Evolutionary conservation across 1,284 basidiomycete genomes (phyloP), one percentile per base, ranked within the genome.

Genomic region (Fomitiporia mediterranea): DNA sequence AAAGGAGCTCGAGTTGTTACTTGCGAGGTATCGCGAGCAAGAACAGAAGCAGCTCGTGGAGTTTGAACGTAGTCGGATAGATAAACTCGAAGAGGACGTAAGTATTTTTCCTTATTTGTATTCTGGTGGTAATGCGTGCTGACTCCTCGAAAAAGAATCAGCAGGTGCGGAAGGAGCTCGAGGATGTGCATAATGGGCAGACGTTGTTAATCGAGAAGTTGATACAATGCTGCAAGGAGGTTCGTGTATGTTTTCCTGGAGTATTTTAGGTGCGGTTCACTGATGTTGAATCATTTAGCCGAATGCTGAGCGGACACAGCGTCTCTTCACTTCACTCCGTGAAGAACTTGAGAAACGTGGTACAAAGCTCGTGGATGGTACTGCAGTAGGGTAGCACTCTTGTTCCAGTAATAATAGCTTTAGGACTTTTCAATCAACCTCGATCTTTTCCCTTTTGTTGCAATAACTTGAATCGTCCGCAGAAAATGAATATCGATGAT

Each of bases 211-310:
- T 90, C 56, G 88, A 89, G 70, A 89, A 87, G 63, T 73, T 91
- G 51, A 83, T 89, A 63, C 77, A 83, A 28, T 91, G 86, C 65
- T 91, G 87, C 74, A 87, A 89, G 74, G 89, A 91, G 81, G 88
- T 89, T 63, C 25, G 35, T 30, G 4, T 40, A 4, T 34, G 53
- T 30, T 4, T 52, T 54, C 17, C n/a, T 38, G 34, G 43, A 25
- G 55, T 28, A 53, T 44, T 47, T 57, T 21, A 57, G 30, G 51
- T 34, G 49, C 47, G 52, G 42, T 50, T 49, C 23, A 35, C 53
- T 54, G 40, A 34, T 50, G 69, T 47, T 60, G 51, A 39, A 65
- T 65, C 70, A 63, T n/a, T n/a, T 72, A 91, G 85, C 86, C 89
- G 32, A 87, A 86, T 63, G 82, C 85, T 38, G 89, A 90, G 63